A percentile compares a stretch with the other conserved stretches of the same genome.
Evolutionary conservation across 805 yeast genomes (phyloP).

Genomic region (Zygoascus biomembranicola): DNA sequence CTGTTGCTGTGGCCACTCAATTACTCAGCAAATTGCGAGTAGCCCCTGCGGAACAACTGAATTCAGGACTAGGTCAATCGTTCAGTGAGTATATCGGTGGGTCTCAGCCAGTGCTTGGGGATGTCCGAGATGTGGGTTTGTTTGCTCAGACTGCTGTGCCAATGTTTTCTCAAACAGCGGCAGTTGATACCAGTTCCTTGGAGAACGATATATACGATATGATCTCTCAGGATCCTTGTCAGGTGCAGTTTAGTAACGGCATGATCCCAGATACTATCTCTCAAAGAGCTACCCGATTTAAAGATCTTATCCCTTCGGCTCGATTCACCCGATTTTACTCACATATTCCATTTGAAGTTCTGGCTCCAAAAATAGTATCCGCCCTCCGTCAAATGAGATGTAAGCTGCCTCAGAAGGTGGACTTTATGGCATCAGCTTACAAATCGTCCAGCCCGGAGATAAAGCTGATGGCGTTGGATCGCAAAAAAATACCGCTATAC

Average conservation of each 20-base stretch:
- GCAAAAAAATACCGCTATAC: conserved; percentile 15
- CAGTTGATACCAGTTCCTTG: neutral
- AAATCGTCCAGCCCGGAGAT: conserved; percentile 6
- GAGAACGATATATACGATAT: conserved; percentile 19
- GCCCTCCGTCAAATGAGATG: conserved; percentile 39
- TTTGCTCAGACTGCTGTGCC: neutral
- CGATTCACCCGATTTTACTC: conserved; percentile 48
- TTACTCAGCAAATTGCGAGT: conserved; percentile 29
- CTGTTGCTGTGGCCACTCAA: conserved; percentile 42
- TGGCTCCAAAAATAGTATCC: conserved; percentile 35
- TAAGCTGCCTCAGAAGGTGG: conserved; percentile 19
- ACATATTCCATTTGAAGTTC: conserved; percentile 34
- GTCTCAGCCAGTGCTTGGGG: conserved; percentile 8
- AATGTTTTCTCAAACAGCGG: conserved; percentile 4
- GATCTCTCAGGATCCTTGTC: conserved; percentile 44
- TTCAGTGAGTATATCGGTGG: conserved; percentile 1
- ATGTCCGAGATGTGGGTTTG: neutral
- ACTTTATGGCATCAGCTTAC: conserved; percentile 9
- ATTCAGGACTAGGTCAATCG: neutral
- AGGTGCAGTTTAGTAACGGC: conserved; percentile 34
- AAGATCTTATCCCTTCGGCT: conserved; percentile 30
- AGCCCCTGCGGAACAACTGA: conserved; percentile 40
- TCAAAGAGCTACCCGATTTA: conserved; percentile 14
- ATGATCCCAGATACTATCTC: conserved; percentile 14
- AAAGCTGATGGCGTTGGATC: conserved; percentile 15